Base-by-base conservation (phyloP, 2,329 filamentous ascomycete species). In the Stromatinia cepivora region DNA sequence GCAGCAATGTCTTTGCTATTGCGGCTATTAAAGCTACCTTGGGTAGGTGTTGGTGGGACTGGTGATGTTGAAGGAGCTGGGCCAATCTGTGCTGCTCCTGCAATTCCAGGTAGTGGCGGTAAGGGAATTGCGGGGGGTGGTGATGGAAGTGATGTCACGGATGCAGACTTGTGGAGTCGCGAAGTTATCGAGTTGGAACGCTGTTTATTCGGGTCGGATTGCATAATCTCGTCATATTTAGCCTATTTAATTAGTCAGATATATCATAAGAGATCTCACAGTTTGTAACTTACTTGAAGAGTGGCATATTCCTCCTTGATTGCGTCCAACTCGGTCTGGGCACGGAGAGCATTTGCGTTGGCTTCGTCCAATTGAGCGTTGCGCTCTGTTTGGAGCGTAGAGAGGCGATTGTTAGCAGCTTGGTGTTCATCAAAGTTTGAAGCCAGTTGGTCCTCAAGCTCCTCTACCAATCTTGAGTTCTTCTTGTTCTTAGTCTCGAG, bases 91-190 rank as follows among this genome's bases (percentile, higher is more conserved):
- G 72, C 78, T 39, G 81, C 78, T 17, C 83, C 80, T 56, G 82
- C 80, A 52, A 84, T 84, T 71, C 82, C 86, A 4, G 95, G 95
- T 25, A 99, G 85, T 52, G 95, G 95, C 3, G 95, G 95, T 46
- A 99, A 87, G n/a, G 95, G 95, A 75, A 98, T 97, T 0, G 93
- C 93, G 0, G 95, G 95, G 7, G 95, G 95, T 39, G 95, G 95
- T 1, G 95, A 98, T 2, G 95, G 95, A 15, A 98, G 83, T 4
- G 93, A 95, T 17, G 88, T 86, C 59, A 94, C 90, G 0, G 93
- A 95, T 34, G 88, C 84, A 76, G 91, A 95, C 85, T 97, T 97
- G 78, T 92, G 92, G 56, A 95, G 73, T 22, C 75, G 72, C 20
- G 73, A 72, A 57, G 69, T 74, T 28, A 75, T 75, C 15, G 88